Evolutionary conservation across 2,329 filamentous ascomycete genomes (phyloP), one percentile per base, ranked within the genome.

Genomic region (Westerdykella ornata): DNA sequence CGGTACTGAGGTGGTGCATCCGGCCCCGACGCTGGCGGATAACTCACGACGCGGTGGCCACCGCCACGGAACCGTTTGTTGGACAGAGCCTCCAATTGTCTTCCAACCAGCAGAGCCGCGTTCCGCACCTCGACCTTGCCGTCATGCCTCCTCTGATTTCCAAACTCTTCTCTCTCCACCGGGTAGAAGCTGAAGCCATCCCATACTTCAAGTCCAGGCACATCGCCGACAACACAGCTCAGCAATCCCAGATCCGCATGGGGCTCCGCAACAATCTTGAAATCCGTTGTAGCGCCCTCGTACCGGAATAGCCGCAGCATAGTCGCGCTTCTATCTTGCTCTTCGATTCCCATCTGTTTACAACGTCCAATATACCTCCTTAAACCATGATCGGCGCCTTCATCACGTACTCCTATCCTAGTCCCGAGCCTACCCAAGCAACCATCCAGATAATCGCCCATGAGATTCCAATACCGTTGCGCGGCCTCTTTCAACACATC

Each of bases 271-370:
- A 67, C 62, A 5, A 61, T 48, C 31, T 65, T 67, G 1, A 44
- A 46, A 4, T 60, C 56, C 3, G 30, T 15, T 5, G 30, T 17
- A 55, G 56, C 59, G 1, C 56, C 56, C 19, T 66, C 63, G 32
- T 67, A 67, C 29, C 62, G 39, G 34, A 67, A 67, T 1, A 67
- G 41, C 2, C 63, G 43, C 14, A 67, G 29, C 63, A 67, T 66
- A 1, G 60, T 65, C 14, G 59, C 57, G 3, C 59, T 63, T 38
- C 58, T 62, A 0, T 50, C 41, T 2, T 39, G 43, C 14, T 62
- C 54, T 2, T 20, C 28, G 12, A 38, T 40, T 9, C 52, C 54
- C 46, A 67, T 45, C 0, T 1, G 31, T 5, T 36, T 50, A 32
- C 58, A 63, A 0, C 56, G 52, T 1, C 59, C 57, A 0, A 63